Conservation (phyloP, 371 early-diverging fungal genomes). For the Parasitella parasitica region DNA sequence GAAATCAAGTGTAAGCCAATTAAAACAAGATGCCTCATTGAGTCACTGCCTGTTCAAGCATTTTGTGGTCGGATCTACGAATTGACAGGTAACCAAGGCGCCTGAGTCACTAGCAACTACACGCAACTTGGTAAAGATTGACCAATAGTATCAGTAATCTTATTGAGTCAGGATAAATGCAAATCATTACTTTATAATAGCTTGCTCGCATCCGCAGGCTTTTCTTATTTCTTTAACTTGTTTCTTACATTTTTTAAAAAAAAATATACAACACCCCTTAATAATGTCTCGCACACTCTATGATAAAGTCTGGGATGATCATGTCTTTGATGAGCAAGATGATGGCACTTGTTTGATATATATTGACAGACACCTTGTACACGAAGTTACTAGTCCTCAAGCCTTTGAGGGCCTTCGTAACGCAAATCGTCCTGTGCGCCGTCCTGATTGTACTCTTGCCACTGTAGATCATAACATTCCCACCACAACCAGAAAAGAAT, state of each 20-base stretch:
- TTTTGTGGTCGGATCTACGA: slow-evolving; percentile 12
- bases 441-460: slow-evolving; percentile 65
- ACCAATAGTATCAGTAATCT: slow-evolving; percentile 1
- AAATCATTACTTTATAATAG: slow-evolving; percentile 7
- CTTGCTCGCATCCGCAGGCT: not conserved
- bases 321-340: slow-evolving; percentile 46
- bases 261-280: not conserved
- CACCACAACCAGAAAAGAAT: slow-evolving; percentile 52
- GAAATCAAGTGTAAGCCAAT: not conserved
- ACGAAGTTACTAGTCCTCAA: slow-evolving; percentile 69
- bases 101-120: slow-evolving; percentile 6
- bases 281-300: slow-evolving; percentile 53
- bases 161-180: slow-evolving; percentile 25
- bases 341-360: slow-evolving; percentile 68
- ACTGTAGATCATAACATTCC: slow-evolving; percentile 80
- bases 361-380: slow-evolving; percentile 72
- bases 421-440: slow-evolving; percentile 57
- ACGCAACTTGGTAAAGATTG: not conserved
- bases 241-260: slow-evolving; percentile 11
- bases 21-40: not conserved
- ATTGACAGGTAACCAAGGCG: slow-evolving; percentile 18
- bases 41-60: slow-evolving; percentile 3
- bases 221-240: slow-evolving; percentile 6
- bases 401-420: slow-evolving; percentile 70
- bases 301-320: slow-evolving; percentile 53